These are phyloP conservation scores for Monilinia vaccinii-corymbosi DNA, from an alignment of 2,329 filamentous ascomycete genomes.

Conservation along the genomic window DNA sequence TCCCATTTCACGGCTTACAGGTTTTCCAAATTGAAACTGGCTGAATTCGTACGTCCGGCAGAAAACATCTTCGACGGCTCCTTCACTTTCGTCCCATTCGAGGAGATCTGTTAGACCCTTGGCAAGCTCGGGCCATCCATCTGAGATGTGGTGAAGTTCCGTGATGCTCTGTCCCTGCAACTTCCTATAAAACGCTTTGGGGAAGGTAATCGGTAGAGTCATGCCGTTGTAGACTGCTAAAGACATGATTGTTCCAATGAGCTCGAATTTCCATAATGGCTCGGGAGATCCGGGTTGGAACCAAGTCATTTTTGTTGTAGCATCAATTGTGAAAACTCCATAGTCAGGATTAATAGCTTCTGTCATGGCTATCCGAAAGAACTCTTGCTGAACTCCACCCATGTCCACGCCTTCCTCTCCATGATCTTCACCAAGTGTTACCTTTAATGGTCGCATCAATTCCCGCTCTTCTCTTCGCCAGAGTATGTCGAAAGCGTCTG, in stretches of 20 bases:
- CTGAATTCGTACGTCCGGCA: constrained; percentile 82
- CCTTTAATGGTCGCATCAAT: constrained; percentile 75
- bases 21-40: constrained; percentile 46
- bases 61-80: constrained; percentile 73
- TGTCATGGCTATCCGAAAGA: constrained; percentile 76
- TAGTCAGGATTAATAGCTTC: constrained; percentile 71
- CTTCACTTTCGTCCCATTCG: constrained; percentile 66
- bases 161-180: constrained; percentile 62
- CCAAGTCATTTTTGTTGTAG: constrained; percentile 72
- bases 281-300: constrained; percentile 77
- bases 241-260: constrained; percentile 79
- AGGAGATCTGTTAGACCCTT: constrained; percentile 65
- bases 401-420: constrained; percentile 89
- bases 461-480: constrained; percentile 80
- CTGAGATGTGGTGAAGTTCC: constrained; percentile 66
- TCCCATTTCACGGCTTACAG: constrained; percentile 48
- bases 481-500: constrained; percentile 75
- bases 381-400: constrained; percentile 93
- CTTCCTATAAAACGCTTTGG: constrained; percentile 72
- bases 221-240: constrained; percentile 90
- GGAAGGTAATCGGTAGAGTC: constrained; percentile 83
- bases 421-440: constrained; percentile 71
- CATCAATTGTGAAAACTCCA: constrained; percentile 71
- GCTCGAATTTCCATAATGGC: constrained; percentile 81
- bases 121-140: constrained; percentile 79